Percentiles rank a stretch among this genome's conserved stretches.
Conservation (phyloP, 2,329 filamentous ascomycete genomes). For the Apiospora pterosperma region DNA sequence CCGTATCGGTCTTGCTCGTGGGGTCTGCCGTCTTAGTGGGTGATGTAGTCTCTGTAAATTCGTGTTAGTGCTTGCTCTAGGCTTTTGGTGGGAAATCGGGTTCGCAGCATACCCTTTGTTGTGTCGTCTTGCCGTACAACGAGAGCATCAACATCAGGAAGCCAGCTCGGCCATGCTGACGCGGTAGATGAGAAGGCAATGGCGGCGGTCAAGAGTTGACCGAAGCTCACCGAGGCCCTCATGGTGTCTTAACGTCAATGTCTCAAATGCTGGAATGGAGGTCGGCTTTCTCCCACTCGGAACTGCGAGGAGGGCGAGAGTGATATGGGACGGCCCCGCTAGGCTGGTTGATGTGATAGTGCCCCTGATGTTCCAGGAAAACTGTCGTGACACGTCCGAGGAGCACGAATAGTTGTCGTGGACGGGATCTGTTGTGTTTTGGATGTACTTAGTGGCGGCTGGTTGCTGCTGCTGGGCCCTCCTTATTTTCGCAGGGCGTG, state of each 20-base stretch:
- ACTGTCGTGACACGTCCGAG: conserved; percentile 7
- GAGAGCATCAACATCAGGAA: conserved; percentile 50
- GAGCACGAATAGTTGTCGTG: conserved; percentile 2
- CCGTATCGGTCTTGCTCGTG: conserved; percentile 16
- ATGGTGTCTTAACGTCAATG: conserved; percentile 41
- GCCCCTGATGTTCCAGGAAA: not conserved
- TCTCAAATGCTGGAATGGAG: conserved; percentile 20
- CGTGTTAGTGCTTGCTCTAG: not conserved
- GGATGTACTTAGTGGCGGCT: not conserved
- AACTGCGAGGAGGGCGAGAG: not conserved
- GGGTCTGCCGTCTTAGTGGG: conserved; percentile 8
- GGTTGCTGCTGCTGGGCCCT: not conserved
- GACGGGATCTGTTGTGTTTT: conserved; percentile 5
- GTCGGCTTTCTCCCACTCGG: conserved; percentile 10
- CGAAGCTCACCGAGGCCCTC: conserved; percentile 45
- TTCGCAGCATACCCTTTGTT: not conserved
- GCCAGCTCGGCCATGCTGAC: conserved; percentile 55
- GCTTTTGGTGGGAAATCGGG: not conserved
- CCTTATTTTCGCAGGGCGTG: conserved; percentile 1
- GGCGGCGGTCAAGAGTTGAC: conserved; percentile 46
- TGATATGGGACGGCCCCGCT: not conserved
- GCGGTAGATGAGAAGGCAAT: conserved; percentile 49
- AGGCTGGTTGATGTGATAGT: not conserved
- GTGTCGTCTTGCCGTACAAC: conserved; percentile 45
- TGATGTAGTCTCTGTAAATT: conserved; percentile 7